Percentiles rank a stretch among this genome's conserved stretches.
phyloP scores from a whole-genome alignment of 106 monocot genomes.

The Apostasia shenzhenica region DNA sequence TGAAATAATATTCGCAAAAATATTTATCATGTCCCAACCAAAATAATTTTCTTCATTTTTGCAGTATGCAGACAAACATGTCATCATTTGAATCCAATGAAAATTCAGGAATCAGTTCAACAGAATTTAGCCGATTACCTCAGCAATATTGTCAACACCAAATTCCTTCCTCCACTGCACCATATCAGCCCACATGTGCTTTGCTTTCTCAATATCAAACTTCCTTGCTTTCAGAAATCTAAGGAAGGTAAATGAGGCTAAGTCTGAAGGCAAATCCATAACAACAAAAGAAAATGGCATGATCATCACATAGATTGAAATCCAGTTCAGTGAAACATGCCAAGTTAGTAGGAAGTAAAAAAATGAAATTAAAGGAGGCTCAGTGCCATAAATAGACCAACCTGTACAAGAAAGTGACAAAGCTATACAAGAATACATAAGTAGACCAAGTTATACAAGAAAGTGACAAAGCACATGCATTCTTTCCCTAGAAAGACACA shows the following conservation, averaged over 20 bases:
- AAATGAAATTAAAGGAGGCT: too few relatives aligned
- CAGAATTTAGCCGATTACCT: slow-evolving; percentile 11
- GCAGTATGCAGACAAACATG: too few relatives aligned
- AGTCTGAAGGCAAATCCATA: not conserved
- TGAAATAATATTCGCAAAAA: too few relatives aligned
- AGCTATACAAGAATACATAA: not conserved
- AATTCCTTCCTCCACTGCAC: slow-evolving; percentile 68
- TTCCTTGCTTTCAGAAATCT: slow-evolving; percentile 78
- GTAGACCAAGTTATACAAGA: not conserved
- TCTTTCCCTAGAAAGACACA: not conserved
- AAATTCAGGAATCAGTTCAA: too few relatives aligned
- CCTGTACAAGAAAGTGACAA: too few relatives aligned
- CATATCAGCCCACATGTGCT: slow-evolving; percentile 90
- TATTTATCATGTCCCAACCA: too few relatives aligned
- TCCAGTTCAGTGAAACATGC: too few relatives aligned
- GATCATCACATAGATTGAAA: too few relatives aligned
- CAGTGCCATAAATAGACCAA: too few relatives aligned
- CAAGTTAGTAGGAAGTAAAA: too few relatives aligned
- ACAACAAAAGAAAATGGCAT: not conserved
- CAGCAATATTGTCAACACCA: slow-evolving; percentile 42
- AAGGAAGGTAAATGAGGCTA: not conserved
- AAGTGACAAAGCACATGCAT: not conserved
- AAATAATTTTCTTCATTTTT: too few relatives aligned
- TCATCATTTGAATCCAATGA: too few relatives aligned
- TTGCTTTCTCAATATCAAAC: slow-evolving; percentile 77